Conservation (phyloP, 768 basidiomycete species). For the Auriculariales sp. region DNA sequence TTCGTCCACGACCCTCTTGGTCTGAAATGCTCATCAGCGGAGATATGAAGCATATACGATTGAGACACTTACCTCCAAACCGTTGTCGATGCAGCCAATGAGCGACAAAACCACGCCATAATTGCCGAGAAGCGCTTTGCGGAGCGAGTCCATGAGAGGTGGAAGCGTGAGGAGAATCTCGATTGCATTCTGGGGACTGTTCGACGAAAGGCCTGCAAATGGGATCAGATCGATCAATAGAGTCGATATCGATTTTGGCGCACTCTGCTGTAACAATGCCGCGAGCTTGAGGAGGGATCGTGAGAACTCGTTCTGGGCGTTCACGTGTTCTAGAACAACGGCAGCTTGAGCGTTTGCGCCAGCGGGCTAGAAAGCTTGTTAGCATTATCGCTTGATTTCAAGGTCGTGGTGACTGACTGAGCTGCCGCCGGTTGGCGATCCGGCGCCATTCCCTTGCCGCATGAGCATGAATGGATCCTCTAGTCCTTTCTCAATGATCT, state of each 20-base stretch:
- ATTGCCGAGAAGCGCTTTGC: constrained; percentile 84
- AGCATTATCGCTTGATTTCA: no score
- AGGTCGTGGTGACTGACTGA: no score
- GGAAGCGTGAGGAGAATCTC: constrained; percentile 73
- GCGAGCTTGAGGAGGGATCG: constrained; percentile 65
- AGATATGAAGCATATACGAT: neutral
- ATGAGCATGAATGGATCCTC: constrained; percentile 74
- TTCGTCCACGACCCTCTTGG: constrained; percentile 83
- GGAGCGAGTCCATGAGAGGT: constrained; percentile 65
- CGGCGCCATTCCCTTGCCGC: no score
- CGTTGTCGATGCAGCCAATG: constrained; percentile 83
- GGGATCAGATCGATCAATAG: neutral
- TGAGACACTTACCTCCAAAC: constrained; percentile 30
- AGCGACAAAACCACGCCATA: constrained; percentile 86
- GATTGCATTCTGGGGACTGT: constrained; percentile 65
- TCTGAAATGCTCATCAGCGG: neutral
- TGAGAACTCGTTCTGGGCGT: constrained; percentile 64
- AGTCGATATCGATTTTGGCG: constrained; percentile 6
- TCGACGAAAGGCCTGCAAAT: constrained; percentile 38
- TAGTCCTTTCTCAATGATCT: constrained; percentile 44
- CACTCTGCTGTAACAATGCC: constrained; percentile 68
- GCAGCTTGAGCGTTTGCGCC: no score
- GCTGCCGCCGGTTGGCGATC: no score
- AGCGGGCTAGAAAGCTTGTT: no score
- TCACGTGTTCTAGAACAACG: constrained; percentile 47